These are phyloP conservation scores for Fagopyrum esculentum DNA, from an alignment of 148 eudicot genomes.

Conservation along the genomic window DNA sequence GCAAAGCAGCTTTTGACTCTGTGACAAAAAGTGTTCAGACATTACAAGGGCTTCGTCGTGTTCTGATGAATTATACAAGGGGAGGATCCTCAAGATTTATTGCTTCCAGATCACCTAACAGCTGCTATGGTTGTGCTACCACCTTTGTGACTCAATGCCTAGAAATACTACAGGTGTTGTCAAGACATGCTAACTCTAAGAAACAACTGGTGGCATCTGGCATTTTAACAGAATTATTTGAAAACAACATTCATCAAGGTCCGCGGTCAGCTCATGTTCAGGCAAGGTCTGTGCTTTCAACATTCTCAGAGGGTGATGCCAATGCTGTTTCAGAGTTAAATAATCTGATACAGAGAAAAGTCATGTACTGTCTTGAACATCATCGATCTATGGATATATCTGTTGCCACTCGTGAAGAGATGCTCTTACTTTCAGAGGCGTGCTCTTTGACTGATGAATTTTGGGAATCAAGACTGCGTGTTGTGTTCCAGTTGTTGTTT, in stretches of 20 bases:
- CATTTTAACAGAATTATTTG: constrained; percentile 90
- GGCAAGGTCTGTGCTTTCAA: constrained; percentile 96
- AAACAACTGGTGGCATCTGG: constrained; percentile 93
- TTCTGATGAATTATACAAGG: constrained; percentile 70
- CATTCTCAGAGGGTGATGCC: constrained; percentile 90
- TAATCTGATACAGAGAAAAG: constrained; percentile 84
- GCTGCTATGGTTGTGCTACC: constrained; percentile 98
- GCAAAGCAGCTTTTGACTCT: constrained; percentile 99
- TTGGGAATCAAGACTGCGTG: constrained; percentile 95
- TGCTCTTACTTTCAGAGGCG: constrained; percentile 88
- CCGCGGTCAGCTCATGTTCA: constrained; percentile 94
- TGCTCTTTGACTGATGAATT: constrained; percentile 95
- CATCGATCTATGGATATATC: constrained; percentile 99
- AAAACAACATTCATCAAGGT: constrained; percentile 95
- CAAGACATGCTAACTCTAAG: constrained; percentile 82
- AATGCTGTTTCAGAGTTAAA: constrained; percentile 89
- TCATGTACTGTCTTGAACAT: constrained; percentile 91
- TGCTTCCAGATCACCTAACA: constrained; percentile 76
- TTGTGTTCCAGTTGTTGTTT: constrained; percentile 92
- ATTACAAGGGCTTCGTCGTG: constrained; percentile 97
- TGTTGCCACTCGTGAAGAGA: constrained; percentile 87
- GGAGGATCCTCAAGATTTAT: constrained; percentile 71
- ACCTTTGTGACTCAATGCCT: constrained; percentile 93
- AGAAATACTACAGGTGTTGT: constrained; percentile 87
- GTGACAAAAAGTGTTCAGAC: constrained; percentile 99